A percentile compares a stretch with the other conserved stretches of the same genome.
These are phyloP conservation scores for Ambrosia artemisiifolia DNA, from an alignment of 129 eudicot species.

Conservation along the genomic window DNA sequence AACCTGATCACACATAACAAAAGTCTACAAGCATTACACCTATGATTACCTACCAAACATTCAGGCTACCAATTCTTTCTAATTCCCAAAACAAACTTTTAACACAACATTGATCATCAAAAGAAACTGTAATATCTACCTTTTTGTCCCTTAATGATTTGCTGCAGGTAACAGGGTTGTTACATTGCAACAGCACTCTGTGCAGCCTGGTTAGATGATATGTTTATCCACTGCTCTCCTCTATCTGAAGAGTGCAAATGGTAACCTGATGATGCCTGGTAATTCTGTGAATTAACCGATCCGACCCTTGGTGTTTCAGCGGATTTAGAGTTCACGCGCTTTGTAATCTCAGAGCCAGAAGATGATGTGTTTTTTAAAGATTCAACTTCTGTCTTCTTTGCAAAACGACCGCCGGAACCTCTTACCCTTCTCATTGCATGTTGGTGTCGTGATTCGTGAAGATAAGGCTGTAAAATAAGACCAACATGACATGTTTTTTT, in stretches of 20 bases:
- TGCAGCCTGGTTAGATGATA: slow-evolving; percentile 35
- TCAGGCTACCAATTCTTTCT: slow-evolving; percentile 19
- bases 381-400: slow-evolving; percentile 54
- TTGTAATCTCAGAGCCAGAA: slow-evolving; percentile 20
- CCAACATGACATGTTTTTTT: background rate
- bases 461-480: slow-evolving; percentile 61
- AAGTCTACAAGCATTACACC: background rate
- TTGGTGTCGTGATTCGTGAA: slow-evolving; percentile 93
- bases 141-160: slow-evolving; percentile 48
- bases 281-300: slow-evolving; percentile 13
- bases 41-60: slow-evolving; percentile 6
- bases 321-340: slow-evolving; percentile 29
- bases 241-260: background rate
- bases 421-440: slow-evolving; percentile 83
- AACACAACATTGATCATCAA: slow-evolving; percentile 19
- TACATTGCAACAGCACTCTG: slow-evolving; percentile 45
- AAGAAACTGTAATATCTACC: background rate
- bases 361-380: slow-evolving; percentile 31
- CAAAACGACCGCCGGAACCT: slow-evolving; percentile 81
- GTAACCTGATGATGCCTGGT: background rate
- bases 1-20: no score
- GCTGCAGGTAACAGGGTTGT: slow-evolving; percentile 44
- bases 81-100: slow-evolving; percentile 30
- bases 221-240: slow-evolving; percentile 45
- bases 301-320: slow-evolving; percentile 20